These are phyloP conservation scores for Candida frijolesensis DNA, from an alignment of 1,139 yeast genomes.

Conservation along the genomic window DNA sequence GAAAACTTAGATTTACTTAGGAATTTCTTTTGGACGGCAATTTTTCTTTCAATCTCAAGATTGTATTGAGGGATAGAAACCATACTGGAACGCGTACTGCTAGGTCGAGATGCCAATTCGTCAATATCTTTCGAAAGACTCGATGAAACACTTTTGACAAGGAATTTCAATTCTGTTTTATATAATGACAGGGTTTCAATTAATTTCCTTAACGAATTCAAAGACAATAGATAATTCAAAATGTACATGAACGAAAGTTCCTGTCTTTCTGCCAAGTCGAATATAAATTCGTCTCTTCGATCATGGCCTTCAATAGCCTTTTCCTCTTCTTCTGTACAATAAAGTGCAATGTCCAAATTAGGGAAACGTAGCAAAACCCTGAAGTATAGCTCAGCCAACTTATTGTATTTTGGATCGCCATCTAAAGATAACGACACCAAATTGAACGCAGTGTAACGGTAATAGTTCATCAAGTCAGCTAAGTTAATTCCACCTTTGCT, in stretches of 20 bases:
- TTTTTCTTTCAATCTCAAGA: conserved; percentile 7
- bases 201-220: conserved; percentile 24
- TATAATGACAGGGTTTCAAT: conserved; percentile 21
- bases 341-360: conserved; percentile 19
- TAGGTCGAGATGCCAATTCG: conserved; percentile 26
- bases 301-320: conserved; percentile 2
- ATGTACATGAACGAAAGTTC: conserved; percentile 37
- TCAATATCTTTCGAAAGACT: conserved; percentile 30
- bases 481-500: conserved; percentile 19
- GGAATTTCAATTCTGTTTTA: conserved; percentile 24
- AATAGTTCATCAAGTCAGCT: conserved; percentile 27
- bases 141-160: conserved; percentile 24
- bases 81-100: conserved; percentile 27
- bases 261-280: conserved; percentile 27
- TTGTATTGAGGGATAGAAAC: conserved; percentile 19
- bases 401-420: conserved; percentile 13
- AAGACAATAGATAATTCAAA: conserved; percentile 28
- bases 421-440: conserved; percentile 10
- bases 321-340: conserved; percentile 11
- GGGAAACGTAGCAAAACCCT: conserved; percentile 29
- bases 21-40: conserved; percentile 14
- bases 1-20: conserved; percentile 17
- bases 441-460: conserved; percentile 35
- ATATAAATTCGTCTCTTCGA: conserved; percentile 11
- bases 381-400: conserved; percentile 30